Evolutionary conservation across 2,329 filamentous ascomycete species (phyloP).

Genomic region (Scedosporium apiospermum): DNA sequence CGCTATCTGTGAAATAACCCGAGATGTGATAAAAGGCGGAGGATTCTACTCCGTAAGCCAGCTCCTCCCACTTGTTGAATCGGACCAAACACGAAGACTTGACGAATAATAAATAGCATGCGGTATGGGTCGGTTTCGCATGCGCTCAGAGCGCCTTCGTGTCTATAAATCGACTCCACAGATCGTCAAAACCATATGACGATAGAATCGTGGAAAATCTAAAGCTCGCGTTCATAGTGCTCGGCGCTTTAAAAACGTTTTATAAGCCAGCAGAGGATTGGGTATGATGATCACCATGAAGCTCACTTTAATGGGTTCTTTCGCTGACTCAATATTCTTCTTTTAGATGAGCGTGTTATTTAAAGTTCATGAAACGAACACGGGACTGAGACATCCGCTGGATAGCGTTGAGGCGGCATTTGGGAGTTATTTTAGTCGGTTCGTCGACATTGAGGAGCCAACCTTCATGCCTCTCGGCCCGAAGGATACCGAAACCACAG

Average conservation of each 20-base stretch:
- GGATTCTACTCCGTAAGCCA: not conserved
- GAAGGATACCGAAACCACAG: not conserved
- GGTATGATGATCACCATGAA: not conserved
- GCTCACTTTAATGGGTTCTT: too few relatives aligned
- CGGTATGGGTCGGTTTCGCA: not conserved
- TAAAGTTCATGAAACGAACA: not conserved
- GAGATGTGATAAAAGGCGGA: not conserved
- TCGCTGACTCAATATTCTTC: too few relatives aligned
- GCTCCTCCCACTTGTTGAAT: not conserved
- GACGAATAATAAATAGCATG: not conserved
- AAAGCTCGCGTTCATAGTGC: not conserved
- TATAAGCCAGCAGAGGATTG: not conserved
- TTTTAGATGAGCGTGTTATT: not conserved
- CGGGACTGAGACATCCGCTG: not conserved
- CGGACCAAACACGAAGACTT: not conserved
- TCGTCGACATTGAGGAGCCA: not conserved
- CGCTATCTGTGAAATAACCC: not conserved
- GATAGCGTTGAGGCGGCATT: not conserved
- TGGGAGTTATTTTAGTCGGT: not conserved
- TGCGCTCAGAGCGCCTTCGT: not conserved
- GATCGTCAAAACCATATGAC: not conserved
- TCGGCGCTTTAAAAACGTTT: not conserved
- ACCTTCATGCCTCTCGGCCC: not conserved
- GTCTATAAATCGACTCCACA: not conserved
- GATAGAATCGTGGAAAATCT: not conserved